Base-by-base conservation (phyloP, 805 yeast species). In the Wickerhamiella hasegawae region DNA sequence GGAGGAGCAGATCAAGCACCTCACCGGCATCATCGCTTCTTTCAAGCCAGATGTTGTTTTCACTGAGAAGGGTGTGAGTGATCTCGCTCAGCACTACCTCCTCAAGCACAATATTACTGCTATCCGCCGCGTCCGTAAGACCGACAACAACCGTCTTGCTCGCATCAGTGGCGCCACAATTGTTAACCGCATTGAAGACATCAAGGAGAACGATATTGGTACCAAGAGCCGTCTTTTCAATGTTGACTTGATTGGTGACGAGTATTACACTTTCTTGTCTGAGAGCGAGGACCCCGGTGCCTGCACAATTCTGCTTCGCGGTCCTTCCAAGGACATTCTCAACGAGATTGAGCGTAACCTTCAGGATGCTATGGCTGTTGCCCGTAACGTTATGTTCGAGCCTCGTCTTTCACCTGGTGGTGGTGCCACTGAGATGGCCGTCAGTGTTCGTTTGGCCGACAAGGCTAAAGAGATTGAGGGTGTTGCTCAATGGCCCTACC, bases 351-450 rank as follows among this genome's bases (percentile, higher is more conserved):
- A 90, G 54, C 76, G 99, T 55, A 90, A 90, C 56, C 67, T 90
- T 54, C 96, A 90, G 55, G 99, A 90, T 59, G 98, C 99, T 31
- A 80, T 90, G 93, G 87, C 95, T 3, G 98, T 90, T 31, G 76
- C 97, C 15, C 73, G 95, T 58, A 90, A 90, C 53, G 95, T 90
- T 24, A 69, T 83, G 67, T 75, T 87, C 47, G 94, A 87, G 57
- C 98, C 99, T 35, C 73, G 85, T 28, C 69, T 90, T 53, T 70
- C 94, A 2, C 99, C 99, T 33, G 99, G 99, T 50, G 99, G 98
- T 41, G 98, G 99, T 49, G 98, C 99, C 35, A 87, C 96, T 20
- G 98, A 90, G 63, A 90, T 90, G 97, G 97, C 97, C 3, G 84
- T 90, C 27, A 69, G 87, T 40, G 96, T 90, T 21, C 73, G 68